Evolutionary conservation across 2,329 filamentous ascomycete genomes (phyloP), one percentile per base, ranked within the genome.

Genomic region (Gnomoniopsis sp.): DNA sequence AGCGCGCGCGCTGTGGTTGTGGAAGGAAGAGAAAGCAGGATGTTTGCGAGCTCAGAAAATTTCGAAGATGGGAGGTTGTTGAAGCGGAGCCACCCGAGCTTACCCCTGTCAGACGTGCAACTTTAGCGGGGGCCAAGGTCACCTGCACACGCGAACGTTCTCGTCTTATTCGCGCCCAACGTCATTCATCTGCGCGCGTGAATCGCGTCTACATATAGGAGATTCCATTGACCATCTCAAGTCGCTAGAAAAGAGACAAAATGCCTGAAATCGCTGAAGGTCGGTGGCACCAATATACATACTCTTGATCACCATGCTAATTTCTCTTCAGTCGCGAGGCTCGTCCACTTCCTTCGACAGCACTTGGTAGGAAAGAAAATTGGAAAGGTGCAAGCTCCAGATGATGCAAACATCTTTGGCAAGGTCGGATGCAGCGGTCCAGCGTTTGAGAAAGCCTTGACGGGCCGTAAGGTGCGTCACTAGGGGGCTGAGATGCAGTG

Each of bases 401-500:
- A 96, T 67, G 93, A 99, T 75, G 77, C 79, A 66, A 93, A 89
- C 69, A 83, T 99, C 6, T 99, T 93, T 73, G 92, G 93, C 65
- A 97, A 98, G 74, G 92, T 87, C 21, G 92, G 93, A 33, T 96
- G 90, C 0, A 90, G 83, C 19, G 90, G 88, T 0, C 73, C 83
- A 0, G 88, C 88, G 33, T 92, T 99, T 63, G 79, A 90, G 65
- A 81, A 84, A 56, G 86, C 88, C 1, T 78, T 97, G 68, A 81
- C 81, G 3, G 91, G 91, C 4, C 93, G 89, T 68, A 91, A 86
- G 68, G 77, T 79, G 58, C 12, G 26, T 7, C n/a, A n/a, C n/a
- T n/a, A n/a, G n/a, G n/a, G n/a, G n/a, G n/a, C n/a, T n/a, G n/a
- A n/a, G n/a, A n/a, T n/a, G 15, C 15, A 6, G n/a, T 12, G 19